These are phyloP conservation scores for Acanthochlamys bracteata DNA, from an alignment of 106 monocot species.

Conservation along the genomic window DNA sequence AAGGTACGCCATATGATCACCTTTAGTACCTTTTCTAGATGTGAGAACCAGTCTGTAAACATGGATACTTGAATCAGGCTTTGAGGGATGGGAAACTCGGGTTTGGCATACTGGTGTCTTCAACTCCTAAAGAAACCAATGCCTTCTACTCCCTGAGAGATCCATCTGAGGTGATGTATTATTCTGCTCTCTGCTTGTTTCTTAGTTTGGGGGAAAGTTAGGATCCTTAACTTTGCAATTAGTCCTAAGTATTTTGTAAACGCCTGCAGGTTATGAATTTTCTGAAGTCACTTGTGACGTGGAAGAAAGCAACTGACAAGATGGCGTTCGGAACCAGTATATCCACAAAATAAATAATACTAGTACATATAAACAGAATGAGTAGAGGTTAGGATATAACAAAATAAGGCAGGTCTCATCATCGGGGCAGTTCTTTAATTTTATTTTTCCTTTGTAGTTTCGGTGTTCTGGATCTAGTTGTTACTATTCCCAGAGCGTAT, in stretches of 20 bases:
- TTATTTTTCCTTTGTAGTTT: no score
- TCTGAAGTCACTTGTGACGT: conserved; percentile 55
- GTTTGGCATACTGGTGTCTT: conserved; percentile 75
- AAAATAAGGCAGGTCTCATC: no score
- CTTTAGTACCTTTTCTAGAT: neutral
- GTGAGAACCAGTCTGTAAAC: neutral
- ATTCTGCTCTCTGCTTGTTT: neutral
- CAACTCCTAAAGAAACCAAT: conserved; percentile 59
- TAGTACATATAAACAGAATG: no score
- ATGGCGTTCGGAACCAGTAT: no score
- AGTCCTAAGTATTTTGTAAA: neutral
- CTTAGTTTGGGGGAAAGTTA: neutral
- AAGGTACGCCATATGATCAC: conserved; percentile 22
- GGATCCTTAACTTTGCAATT: neutral
- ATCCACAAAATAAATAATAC: no score
- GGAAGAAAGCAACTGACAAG: conserved; percentile 30
- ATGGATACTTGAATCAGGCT: conserved; percentile 24
- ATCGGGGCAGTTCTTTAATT: no score
- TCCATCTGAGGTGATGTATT: conserved; percentile 54
- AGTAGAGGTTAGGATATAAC: no score
- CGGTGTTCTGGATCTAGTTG: no score
- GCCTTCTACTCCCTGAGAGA: conserved; percentile 72
- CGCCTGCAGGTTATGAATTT: conserved; percentile 60
- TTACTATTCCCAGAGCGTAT: no score
- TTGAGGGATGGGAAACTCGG: conserved; percentile 44